Base-by-base conservation (phyloP, 1,284 basidiomycete species). In the Volvariella surrecta region DNA sequence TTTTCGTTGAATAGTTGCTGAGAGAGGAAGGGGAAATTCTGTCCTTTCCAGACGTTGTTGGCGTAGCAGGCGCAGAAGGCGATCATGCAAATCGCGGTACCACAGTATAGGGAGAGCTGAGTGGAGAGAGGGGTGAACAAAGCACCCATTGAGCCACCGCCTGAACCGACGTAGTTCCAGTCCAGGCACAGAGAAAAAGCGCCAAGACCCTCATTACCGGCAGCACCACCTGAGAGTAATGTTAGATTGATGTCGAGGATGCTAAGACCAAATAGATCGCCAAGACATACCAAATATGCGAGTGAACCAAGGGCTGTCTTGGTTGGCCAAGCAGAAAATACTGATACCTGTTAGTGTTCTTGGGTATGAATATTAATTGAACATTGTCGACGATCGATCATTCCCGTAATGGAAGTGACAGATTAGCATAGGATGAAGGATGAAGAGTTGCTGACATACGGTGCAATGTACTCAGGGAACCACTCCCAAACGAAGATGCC, bases 291-390 rank as follows among this genome's bases (percentile, higher is more conserved):
- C 65, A 49, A 81, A 81, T 44, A 82, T 67, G 41, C 76, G 73
- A 6, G 74, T 74, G 51, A 79, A 64, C 64, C 75, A 75, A 13
- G 73, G 54, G 50, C 67, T 73, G 39, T 76, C 58, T 50, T 64
- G 61, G 50, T 75, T 63, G 2, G 74, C 71, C 34, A 79, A 57
- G 57, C 76, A 79, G 63, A 80, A 73, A 49, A 79, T 68, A 21
- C 71, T 79, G 52, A 74, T 63, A 45, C 76, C 75, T 34, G 71
- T 74, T 38, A 78, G 62, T 1, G 72, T 70, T 20, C 64, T 62
- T 34, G 9, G 15, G 9, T 9, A 15, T 31, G 30, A 31, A 9
- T 6, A 35, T 15, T 35, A 8, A 15, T 16, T 4, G 6, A 7
- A 35, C 34, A 8, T 6, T 8, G 15, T 15, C 34, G 15, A 35